phyloP scores from a whole-genome alignment of 2,329 filamentous ascomycete genomes.

The Thyridium curvatum region DNA sequence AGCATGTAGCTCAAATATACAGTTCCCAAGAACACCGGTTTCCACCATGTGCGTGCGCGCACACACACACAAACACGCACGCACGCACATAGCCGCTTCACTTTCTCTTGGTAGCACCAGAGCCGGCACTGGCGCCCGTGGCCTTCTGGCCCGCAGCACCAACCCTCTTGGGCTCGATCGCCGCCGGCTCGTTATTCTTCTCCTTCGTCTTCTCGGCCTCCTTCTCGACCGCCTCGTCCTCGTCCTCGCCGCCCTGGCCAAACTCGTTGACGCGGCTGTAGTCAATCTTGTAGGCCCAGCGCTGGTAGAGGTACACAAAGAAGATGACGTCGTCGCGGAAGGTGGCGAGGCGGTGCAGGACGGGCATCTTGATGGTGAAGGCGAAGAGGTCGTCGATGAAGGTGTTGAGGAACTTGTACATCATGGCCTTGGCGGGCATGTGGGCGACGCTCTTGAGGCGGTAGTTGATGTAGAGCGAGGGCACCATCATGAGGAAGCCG shows the following conservation, averaged over 20 bases:
- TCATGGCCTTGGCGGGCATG: conserved; percentile 95
- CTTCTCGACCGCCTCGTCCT: conserved; percentile 42
- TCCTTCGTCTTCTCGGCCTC: conserved; percentile 30
- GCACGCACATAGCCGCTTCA: too few relatives aligned
- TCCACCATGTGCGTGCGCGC: too few relatives aligned
- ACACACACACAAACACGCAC: too few relatives aligned
- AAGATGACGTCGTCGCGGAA: conserved; percentile 96
- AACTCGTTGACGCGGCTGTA: conserved; percentile 95
- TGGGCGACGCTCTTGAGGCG: conserved; percentile 91
- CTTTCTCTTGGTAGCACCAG: too few relatives aligned
- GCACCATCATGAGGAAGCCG: conserved; percentile 99
- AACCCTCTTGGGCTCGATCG: neutral
- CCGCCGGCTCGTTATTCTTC: conserved; percentile 21
- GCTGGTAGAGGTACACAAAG: conserved; percentile 95
- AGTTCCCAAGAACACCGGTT: too few relatives aligned
- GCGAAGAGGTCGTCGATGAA: conserved; percentile 99
- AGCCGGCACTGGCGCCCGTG: too few relatives aligned
- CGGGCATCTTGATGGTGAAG: conserved; percentile 99
- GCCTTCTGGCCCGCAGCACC: too few relatives aligned
- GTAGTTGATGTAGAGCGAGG: conserved; percentile 97
- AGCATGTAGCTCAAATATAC: too few relatives aligned
- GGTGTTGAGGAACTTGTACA: conserved; percentile 96
- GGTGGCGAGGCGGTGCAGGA: conserved; percentile 85
- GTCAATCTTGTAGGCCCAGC: conserved; percentile 87
- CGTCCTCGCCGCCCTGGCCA: conserved; percentile 94